Base-by-base conservation (phyloP, 208 protist species). In the Leishmania tropica region DNA sequence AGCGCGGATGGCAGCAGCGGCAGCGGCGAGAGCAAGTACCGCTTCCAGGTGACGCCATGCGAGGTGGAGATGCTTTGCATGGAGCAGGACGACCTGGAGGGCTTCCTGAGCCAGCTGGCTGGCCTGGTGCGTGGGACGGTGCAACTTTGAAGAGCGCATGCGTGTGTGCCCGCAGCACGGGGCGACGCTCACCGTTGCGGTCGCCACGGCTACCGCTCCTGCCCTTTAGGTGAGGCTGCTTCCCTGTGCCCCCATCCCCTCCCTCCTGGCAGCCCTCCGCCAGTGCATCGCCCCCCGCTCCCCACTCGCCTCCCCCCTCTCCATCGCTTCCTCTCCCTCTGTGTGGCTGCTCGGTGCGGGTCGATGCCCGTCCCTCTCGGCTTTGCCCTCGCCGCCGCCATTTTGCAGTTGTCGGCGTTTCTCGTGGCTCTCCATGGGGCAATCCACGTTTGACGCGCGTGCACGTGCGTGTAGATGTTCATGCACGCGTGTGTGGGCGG, bases 41-140 rank as follows among this genome's bases (percentile, higher is more conserved):
- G 81, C 24, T 88, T 97, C 56, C 73, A 85, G 37, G 91, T 97
- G 75, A 80, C 91, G 7, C 91, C 92, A 48, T 90, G 91, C 47
- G 92, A 96, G 80, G 84, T 96, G 42, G 92, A 97, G 80, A 76
- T 92, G 74, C 80, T 97, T 83, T 97, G 94, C 80, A 87, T 91
- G 51, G 80, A 92, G 68, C 87, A 81, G 45, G 87, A 87, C 60
- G 90, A 85, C 56, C 83, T 97, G 35, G 91, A 92, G 17, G 89
- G 92, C 42, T 94, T 97, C 75, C 40, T 97, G 73, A 62, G 80
- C 58, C 73, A 60, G 31, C 80, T 97, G 51, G 51, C 75, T 7
- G 56, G 62, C 8, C 37, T 89, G 8, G 88, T 94, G 71, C 83
- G 85, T 31, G 77, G 86, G 13, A 53, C 80, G 37, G 48, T 77